phyloP scores from a whole-genome alignment of 768 basidiomycete species.

The Suillus placidus region DNA sequence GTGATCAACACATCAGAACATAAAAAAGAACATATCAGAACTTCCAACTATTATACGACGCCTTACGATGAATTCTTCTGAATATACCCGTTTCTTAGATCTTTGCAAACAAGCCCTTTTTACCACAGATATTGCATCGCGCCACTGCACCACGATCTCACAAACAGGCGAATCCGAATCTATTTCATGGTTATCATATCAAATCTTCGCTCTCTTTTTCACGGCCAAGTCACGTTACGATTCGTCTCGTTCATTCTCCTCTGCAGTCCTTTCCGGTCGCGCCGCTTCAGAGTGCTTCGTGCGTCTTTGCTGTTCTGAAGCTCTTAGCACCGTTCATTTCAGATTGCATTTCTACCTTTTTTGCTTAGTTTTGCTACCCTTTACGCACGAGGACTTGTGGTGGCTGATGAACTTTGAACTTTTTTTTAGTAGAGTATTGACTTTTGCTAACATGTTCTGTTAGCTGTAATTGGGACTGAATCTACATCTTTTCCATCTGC shows the following conservation, averaged over 20 bases:
- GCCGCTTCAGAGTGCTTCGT: constrained; percentile 22
- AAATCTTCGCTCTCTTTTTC: constrained; percentile 25
- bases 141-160: constrained; percentile 26
- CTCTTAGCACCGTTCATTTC: neutral
- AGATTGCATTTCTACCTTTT: constrained; percentile 16
- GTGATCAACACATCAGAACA: constrained; percentile 25
- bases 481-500: neutral
- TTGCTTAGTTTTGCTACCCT: constrained; percentile 6
- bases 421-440: constrained; percentile 15
- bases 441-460: constrained; percentile 32
- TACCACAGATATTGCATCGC: constrained; percentile 37
- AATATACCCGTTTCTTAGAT: constrained; percentile 39
- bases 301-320: constrained; percentile 26
- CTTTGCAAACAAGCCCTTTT: constrained; percentile 33
- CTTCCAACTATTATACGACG: constrained; percentile 34
- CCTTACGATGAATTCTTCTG: constrained; percentile 35
- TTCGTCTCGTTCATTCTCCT: constrained; percentile 21
- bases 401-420: constrained; percentile 21
- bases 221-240: constrained; percentile 26
- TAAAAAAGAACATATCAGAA: constrained; percentile 20
- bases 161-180: constrained; percentile 32
- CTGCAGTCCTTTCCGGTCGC: constrained; percentile 20
- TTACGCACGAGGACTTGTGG: constrained; percentile 21
- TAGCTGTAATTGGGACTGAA: constrained; percentile 30
- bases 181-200: constrained; percentile 39